Evolutionary conservation across 768 basidiomycete genomes (phyloP), one percentile per base, ranked within the genome.

Genomic region (Phylloporus rhodoxanthus): DNA sequence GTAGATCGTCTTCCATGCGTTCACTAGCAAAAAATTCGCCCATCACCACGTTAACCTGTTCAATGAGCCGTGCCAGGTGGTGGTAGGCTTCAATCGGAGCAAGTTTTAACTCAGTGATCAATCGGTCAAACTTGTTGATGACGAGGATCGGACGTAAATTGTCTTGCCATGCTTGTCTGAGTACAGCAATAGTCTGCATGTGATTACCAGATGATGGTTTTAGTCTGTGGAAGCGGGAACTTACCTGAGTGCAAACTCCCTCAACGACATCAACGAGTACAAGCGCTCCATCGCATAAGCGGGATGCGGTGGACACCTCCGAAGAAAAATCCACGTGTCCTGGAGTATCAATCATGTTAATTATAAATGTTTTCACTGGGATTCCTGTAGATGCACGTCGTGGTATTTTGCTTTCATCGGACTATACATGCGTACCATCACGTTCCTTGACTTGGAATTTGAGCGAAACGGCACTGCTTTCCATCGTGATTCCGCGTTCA

Each of bases 301-400:
- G 75, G 11, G 93, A 90, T 19, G 95, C 93, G 1, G 91, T 89
- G 1, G 93, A 97, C 0, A 99, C 96, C 65, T 98, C 96, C 48
- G 86, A 92, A 0, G 93, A 94, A 58, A 99, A 99, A 68, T 98
- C 96, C 20, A 99, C 95, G 70, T 99, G 96, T 4, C 96, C 96
- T 14, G 96, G 96, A 0, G 96, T 98, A 68, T 99, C 96, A 55
- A 99, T 95, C 77, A 98, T 85, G 64, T 96, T 97, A 47, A 97
- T 80, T 40, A 87, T 75, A 70, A 88, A 96, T 20, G 83, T 86
- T 63, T 75, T 85, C 23, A 78, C 72, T 45, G 70, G 68, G 67
- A 67, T 75, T 65, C 67, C 87, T 87, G 61, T 58, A 61, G 57
- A 63, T 54, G 65, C 68, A 57, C 58, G 70, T 76, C 63, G 70